These are phyloP conservation scores for Chlorella sp. DNA, from an alignment of 139 green algal species.

Conservation along the genomic window DNA sequence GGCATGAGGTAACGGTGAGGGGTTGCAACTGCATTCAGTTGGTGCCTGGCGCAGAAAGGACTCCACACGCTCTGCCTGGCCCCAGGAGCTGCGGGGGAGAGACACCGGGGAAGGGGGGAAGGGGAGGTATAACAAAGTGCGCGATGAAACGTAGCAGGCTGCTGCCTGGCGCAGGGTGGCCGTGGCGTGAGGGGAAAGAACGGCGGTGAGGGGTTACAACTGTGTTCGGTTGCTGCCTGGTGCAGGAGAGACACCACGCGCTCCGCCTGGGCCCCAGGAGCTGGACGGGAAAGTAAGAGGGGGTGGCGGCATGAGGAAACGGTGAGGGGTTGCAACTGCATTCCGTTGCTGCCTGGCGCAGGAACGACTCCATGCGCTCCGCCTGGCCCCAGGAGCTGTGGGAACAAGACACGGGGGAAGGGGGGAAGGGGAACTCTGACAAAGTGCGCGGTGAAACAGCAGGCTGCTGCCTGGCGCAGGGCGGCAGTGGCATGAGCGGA, in stretches of 20 bases:
- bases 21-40: neutral
- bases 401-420: no score
- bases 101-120: no score
- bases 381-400: slow-evolving; percentile 30
- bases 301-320: no score
- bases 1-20: neutral
- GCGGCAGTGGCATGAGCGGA: no score
- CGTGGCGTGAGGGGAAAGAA: neutral
- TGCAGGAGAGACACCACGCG: neutral
- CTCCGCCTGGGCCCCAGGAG: neutral
- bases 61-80: neutral
- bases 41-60: neutral
- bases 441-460: no score
- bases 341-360: slow-evolving; percentile 31
- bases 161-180: neutral
- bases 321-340: neutral
- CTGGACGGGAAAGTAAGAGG: no score
- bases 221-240: no score
- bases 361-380: slow-evolving; percentile 36
- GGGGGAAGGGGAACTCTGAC: no score
- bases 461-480: neutral
- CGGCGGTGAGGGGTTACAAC: neutral
- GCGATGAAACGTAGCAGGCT: no score
- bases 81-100: neutral
- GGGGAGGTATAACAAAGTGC: no score